Percentiles rank a stretch among this genome's conserved stretches.
These are phyloP conservation scores for Tylopilus sp. DNA, from an alignment of 1,284 basidiomycete species.

Conservation along the genomic window DNA sequence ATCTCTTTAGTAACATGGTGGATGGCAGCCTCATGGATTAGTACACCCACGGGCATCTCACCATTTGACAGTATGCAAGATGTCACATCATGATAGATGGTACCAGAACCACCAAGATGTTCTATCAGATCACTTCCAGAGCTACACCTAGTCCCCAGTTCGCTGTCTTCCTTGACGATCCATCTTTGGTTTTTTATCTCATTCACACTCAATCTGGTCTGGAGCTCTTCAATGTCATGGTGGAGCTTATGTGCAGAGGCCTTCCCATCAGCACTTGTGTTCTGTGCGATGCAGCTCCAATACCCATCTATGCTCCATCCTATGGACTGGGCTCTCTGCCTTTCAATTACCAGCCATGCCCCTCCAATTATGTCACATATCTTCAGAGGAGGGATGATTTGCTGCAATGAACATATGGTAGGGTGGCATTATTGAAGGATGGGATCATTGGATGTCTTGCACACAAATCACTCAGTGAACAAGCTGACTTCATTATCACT, in stretches of 20 bases:
- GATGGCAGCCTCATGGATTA: not conserved
- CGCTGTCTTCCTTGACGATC: not conserved
- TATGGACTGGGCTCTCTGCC: not conserved
- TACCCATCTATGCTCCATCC: not conserved
- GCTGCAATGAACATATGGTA: slow-evolving; percentile 1
- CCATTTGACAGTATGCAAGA: not conserved
- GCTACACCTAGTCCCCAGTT: not conserved
- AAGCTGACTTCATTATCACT: not conserved
- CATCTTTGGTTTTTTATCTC: not conserved
- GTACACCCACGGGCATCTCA: not conserved
- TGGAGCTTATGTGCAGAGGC: not conserved
- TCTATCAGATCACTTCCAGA: not conserved
- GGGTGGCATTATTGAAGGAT: slow-evolving; percentile 6
- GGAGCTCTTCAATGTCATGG: not conserved
- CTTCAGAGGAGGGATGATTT: slow-evolving; percentile 3
- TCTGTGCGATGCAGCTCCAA: not conserved
- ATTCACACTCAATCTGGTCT: not conserved
- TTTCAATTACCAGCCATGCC: not conserved
- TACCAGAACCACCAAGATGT: not conserved
- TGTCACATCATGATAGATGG: not conserved
- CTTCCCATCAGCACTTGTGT: not conserved
- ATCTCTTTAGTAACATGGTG: not conserved
- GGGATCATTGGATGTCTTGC: slow-evolving; percentile 8
- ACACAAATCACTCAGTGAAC: slow-evolving; percentile 1
- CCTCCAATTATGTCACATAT: slow-evolving; percentile 1